Base-by-base conservation (phyloP, 2,329 filamentous ascomycete species). In the Hymenotorrendiella dingleyae region DNA sequence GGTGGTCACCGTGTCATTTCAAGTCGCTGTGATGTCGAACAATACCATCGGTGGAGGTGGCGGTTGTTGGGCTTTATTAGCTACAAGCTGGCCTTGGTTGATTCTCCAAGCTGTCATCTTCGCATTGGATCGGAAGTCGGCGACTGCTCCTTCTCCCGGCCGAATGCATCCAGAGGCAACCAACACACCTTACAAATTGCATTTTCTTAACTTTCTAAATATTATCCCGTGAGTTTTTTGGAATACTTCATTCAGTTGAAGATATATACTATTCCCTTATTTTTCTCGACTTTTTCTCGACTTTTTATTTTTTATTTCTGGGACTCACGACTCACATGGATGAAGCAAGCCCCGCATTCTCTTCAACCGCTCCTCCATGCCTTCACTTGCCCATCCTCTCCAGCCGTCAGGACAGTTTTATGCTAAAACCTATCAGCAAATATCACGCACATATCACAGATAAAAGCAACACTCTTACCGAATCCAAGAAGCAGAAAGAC, bases 401-500 rank as follows among this genome's bases (percentile, higher is more conserved):
- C 65, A 49, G 60, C 60, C 4, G 63, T 67, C 44, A 64, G 61
- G 27, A 66, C 58, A 19, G 53, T 62, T 42, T 52, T 48, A 40
- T 58, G 53, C 59, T 59, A 48, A 20, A 23, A 20, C 36, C 24
- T 10, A 40, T 47, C 29, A 51, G 41, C 32, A 32, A 39, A 27
- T 34, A 9, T n/a, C 9, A 9, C 14, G 4, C 26, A 28, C 19
- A 4, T 30, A 4, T 17, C 29, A 16, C 20, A 28, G 27, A 22
- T n/a, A 8, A 57, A n/a, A n/a, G n/a, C n/a, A n/a, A n/a, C n/a
- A n/a, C n/a, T n/a, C 54, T 50, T 54, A 65, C 71, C 53, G 78
- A 68, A 47, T 82, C 79, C 45, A 78, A 71, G 58, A 82, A 78
- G 60, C 76, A 80, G 54, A 82, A 82, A 11, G 74, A 71, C 29